These are phyloP conservation scores for Asterochloris sp. DNA, from an alignment of 139 green algal species.

Conservation along the genomic window DNA sequence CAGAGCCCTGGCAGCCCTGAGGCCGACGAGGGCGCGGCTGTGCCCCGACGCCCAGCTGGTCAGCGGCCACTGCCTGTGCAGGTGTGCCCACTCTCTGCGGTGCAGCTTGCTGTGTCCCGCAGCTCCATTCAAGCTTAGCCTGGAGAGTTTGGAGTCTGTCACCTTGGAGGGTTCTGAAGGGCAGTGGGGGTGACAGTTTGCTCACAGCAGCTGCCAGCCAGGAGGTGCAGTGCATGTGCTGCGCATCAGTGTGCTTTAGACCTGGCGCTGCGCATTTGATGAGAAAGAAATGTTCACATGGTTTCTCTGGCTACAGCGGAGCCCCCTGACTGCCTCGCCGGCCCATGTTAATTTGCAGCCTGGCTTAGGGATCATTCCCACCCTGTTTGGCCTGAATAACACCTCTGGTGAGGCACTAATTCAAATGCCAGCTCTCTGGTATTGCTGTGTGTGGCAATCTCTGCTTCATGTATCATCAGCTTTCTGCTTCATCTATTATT, in stretches of 20 bases:
- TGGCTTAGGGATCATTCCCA: conserved; percentile 65
- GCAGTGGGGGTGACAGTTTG: too few species aligned
- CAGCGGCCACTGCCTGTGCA: conserved; percentile 39
- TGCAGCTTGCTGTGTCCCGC: too few species aligned
- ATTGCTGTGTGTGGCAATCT: too few species aligned
- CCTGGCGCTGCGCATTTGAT: too few species aligned
- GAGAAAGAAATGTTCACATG: too few species aligned
- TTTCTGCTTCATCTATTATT: too few species aligned
- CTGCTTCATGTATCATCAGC: too few species aligned
- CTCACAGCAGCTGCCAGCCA: too few species aligned
- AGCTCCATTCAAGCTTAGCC: too few species aligned
- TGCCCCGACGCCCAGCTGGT: conserved; percentile 47
- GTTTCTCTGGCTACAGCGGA: conserved; percentile 9
- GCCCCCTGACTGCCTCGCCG: conserved; percentile 31
- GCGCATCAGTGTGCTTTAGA: neutral
- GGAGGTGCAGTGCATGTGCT: neutral
- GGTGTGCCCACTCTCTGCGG: neutral
- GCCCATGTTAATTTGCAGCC: conserved; percentile 31
- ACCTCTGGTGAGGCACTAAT: conserved; percentile 21
- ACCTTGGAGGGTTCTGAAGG: too few species aligned
- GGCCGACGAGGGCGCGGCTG: conserved; percentile 21
- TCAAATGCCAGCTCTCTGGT: too few species aligned
- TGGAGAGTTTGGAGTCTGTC: too few species aligned
- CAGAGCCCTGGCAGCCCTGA: neutral
- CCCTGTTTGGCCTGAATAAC: conserved; percentile 77